Conservation (phyloP, 2,329 filamentous ascomycete species). For the Thielaviopsis punctulata region DNA sequence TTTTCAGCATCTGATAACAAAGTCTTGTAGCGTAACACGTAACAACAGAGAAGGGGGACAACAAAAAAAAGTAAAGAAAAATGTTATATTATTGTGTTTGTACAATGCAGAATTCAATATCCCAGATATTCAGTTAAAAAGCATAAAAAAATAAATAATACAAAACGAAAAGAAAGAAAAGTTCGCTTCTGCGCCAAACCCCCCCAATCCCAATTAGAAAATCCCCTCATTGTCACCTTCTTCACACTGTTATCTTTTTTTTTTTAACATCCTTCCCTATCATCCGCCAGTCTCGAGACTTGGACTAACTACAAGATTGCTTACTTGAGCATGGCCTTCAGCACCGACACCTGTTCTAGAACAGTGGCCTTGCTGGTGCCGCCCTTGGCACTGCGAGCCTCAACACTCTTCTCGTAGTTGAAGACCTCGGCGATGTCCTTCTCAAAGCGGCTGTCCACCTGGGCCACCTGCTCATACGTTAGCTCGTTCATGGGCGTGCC, state of each 20-base stretch:
- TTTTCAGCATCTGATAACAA: no score
- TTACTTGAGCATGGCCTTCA: conserved; percentile 23
- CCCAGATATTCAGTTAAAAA: background rate
- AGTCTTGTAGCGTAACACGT: background rate
- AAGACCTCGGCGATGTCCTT: conserved; percentile 55
- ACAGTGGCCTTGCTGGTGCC: conserved; percentile 59
- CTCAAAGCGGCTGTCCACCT: conserved; percentile 51
- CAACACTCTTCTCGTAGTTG: conserved; percentile 69
- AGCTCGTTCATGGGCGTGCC: conserved; percentile 54
- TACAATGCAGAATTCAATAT: background rate
- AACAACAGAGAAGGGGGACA: background rate
- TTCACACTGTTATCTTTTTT: background rate
- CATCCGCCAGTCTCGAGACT: background rate
- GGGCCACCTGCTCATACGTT: conserved; percentile 46
- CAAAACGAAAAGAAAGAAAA: background rate
- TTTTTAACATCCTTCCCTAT: background rate
- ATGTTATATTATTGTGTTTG: background rate
- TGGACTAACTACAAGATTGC: no score
- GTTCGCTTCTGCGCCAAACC: background rate
- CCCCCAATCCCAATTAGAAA: background rate
- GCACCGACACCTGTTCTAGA: conserved; percentile 41
- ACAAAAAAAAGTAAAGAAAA: no score
- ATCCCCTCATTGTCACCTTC: background rate
- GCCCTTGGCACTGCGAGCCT: conserved; percentile 59
- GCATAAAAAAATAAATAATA: background rate